phyloP scores from a whole-genome alignment of 2,329 filamentous ascomycete genomes.

The Botrytis squamosa region DNA sequence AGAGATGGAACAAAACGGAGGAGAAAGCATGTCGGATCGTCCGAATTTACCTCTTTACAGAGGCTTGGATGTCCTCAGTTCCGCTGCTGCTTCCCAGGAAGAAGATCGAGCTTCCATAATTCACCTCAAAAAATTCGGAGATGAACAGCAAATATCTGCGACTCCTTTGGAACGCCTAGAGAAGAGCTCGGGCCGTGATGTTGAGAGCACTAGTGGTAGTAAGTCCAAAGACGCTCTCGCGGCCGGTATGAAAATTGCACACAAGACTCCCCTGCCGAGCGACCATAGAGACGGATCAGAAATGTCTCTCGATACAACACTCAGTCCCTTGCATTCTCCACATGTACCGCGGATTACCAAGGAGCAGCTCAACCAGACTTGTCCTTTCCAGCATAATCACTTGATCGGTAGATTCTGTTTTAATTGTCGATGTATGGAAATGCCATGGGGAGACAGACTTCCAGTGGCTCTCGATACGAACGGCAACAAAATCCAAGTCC shows the following conservation, averaged over 20 bases:
- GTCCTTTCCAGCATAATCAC: background rate
- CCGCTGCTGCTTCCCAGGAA: background rate
- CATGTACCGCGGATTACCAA: fast-evolving
- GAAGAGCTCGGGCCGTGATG: fast-evolving
- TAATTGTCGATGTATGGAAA: background rate
- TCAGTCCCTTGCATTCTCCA: background rate
- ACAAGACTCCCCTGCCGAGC: background rate
- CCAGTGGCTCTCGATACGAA: background rate
- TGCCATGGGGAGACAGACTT: constrained; percentile 6
- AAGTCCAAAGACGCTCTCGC: too few relatives aligned
- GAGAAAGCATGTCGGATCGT: background rate
- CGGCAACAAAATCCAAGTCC: background rate
- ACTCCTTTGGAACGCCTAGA: background rate
- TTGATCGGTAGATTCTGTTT: constrained; percentile 8
- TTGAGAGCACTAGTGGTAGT: background rate
- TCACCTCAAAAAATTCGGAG: background rate
- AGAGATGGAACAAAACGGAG: background rate
- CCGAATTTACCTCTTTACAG: background rate
- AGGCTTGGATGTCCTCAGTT: background rate
- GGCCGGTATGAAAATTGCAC: background rate
- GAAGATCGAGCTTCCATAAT: background rate
- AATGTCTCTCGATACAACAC: background rate
- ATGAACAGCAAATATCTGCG: too few relatives aligned
- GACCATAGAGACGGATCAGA: background rate
- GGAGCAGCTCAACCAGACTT: background rate